Evolutionary conservation across 2,329 filamentous ascomycete genomes (phyloP).

Genomic region (Exophiala alcalophila): DNA sequence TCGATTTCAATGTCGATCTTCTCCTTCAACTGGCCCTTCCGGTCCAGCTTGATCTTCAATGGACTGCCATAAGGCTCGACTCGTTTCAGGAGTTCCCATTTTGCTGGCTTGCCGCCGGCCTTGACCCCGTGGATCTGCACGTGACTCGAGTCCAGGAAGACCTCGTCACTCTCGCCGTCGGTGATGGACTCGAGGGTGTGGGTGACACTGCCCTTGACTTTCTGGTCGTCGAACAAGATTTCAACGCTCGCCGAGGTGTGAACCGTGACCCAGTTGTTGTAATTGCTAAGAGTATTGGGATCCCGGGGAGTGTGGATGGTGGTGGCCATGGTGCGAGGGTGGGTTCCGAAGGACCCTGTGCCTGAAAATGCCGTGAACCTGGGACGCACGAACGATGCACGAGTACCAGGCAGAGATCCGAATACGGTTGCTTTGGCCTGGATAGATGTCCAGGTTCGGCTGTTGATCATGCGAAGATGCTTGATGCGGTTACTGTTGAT

Average conservation of each 20-base stretch:
- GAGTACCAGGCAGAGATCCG: too few relatives aligned
- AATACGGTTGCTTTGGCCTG: not conserved
- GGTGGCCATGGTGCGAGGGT: conserved; percentile 34
- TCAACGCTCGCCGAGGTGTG: conserved; percentile 79
- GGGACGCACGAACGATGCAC: too few relatives aligned
- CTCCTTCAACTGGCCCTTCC: conserved; percentile 46
- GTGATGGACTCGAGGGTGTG: conserved; percentile 75
- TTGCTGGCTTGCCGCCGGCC: conserved; percentile 61
- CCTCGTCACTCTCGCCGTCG: conserved; percentile 67
- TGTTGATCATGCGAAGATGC: conserved; percentile 10
- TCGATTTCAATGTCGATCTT: conserved; percentile 58
- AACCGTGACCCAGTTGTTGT: conserved; percentile 78
- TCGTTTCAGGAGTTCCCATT: conserved; percentile 69
- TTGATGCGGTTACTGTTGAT: too few relatives aligned
- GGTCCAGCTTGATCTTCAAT: conserved; percentile 48
- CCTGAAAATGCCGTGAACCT: too few relatives aligned
- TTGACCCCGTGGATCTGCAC: conserved; percentile 70
- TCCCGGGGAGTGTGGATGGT: conserved; percentile 59
- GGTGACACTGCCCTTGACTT: conserved; percentile 71
- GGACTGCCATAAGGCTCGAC: conserved; percentile 64
- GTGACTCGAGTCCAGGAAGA: conserved; percentile 85
- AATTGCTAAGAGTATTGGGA: conserved; percentile 89
- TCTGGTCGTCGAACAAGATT: conserved; percentile 78
- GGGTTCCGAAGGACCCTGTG: conserved; percentile 3
- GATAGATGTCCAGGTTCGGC: conserved; percentile 3